These are phyloP conservation scores for Paralagenidium karlingii DNA, from an alignment of 352 stramenopile species.

Conservation along the genomic window DNA sequence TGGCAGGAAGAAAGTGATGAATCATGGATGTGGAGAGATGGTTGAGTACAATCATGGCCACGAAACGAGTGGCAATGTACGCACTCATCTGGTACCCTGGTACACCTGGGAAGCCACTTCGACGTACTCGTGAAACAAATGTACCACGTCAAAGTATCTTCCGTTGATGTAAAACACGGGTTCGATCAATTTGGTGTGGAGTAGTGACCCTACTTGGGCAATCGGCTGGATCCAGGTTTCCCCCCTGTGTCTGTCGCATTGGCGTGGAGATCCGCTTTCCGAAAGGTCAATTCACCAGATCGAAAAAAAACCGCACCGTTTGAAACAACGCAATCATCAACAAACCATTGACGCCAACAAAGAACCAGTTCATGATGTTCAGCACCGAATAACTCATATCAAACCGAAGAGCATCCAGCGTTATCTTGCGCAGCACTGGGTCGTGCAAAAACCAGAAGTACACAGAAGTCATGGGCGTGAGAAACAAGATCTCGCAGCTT, in stretches of 20 bases:
- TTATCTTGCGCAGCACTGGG: too few species aligned
- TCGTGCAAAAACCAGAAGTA: too few species aligned
- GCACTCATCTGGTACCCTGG: slow-evolving; percentile 11
- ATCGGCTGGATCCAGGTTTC: too few species aligned
- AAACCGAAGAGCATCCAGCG: slow-evolving; percentile 20
- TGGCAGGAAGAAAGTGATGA: slow-evolving; percentile 8
- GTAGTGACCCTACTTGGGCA: neutral
- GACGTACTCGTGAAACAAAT: slow-evolving; percentile 6
- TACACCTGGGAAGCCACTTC: slow-evolving; percentile 12
- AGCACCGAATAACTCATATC: too few species aligned
- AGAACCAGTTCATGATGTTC: too few species aligned
- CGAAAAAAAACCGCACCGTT: too few species aligned
- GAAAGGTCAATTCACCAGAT: slow-evolving; percentile 10
- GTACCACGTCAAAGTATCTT: slow-evolving; percentile 10
- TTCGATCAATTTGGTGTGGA: neutral
- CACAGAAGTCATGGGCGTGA: slow-evolving; percentile 13
- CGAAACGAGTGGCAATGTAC: slow-evolving; percentile 6
- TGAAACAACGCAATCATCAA: slow-evolving; percentile 11
- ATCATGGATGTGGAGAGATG: slow-evolving; percentile 10
- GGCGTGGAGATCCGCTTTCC: slow-evolving; percentile 8
- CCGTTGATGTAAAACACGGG: slow-evolving; percentile 10
- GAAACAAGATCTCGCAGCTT: slow-evolving; percentile 9
- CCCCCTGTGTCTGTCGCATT: neutral
- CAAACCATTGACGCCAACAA: slow-evolving; percentile 16
- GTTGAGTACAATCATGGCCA: slow-evolving; percentile 9